phyloP scores from a whole-genome alignment of 805 yeast species.

The Wickerhamomyces canadensis region DNA sequence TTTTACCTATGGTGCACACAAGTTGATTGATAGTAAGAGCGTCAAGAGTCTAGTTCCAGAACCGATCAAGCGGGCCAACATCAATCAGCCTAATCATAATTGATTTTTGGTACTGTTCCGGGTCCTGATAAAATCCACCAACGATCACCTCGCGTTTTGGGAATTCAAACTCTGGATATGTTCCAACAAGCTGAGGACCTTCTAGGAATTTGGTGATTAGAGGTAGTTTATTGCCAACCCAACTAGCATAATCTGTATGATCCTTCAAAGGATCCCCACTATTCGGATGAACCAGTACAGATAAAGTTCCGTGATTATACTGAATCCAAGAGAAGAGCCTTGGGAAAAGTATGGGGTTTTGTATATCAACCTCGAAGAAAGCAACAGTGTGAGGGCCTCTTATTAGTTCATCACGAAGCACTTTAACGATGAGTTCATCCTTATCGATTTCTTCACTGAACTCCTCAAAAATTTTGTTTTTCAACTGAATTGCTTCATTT shows the following conservation, averaged over 20 bases:
- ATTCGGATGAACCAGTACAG: conserved; percentile 49
- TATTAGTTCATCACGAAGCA: conserved; percentile 3
- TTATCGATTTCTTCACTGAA: conserved; percentile 35
- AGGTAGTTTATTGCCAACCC: conserved; percentile 42
- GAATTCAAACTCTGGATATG: conserved; percentile 10
- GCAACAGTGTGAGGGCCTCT: conserved; percentile 42
- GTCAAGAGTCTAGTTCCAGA: conserved; percentile 1
- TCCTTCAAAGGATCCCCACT: conserved; percentile 35
- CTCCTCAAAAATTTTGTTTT: conserved; percentile 34
- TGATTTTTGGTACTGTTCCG: conserved; percentile 4
- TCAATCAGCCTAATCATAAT: conserved; percentile 11
- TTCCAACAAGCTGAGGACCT: conserved; percentile 1
- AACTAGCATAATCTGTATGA: conserved; percentile 45
- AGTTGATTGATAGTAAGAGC: too few relatives aligned
- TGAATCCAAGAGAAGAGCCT: conserved; percentile 42
- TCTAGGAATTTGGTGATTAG: conserved; percentile 8
- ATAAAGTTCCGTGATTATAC: conserved; percentile 41
- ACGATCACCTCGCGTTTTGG: conserved; percentile 10
- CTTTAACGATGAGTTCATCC: conserved; percentile 9
- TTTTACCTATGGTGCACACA: too few relatives aligned
- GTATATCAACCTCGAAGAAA: conserved; percentile 49
- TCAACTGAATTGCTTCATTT: conserved; percentile 30
- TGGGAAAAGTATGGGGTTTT: conserved; percentile 35
- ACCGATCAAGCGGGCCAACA: conserved; percentile 4
- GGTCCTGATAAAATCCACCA: conserved; percentile 9